Base-by-base conservation (phyloP, 129 eudicot genomes). In the Flaveria linearis region DNA sequence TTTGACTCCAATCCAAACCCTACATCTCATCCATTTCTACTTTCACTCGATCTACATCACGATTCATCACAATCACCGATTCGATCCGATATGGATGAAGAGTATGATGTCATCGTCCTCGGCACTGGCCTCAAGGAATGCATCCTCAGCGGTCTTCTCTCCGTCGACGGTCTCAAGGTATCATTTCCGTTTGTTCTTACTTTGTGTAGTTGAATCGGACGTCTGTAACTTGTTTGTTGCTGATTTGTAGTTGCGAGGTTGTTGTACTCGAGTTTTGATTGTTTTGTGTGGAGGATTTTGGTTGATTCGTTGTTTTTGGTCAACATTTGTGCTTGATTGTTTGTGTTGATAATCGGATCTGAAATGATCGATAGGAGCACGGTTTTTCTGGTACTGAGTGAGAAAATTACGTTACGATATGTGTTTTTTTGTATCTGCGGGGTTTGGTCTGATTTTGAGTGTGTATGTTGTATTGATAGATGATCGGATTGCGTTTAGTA, bases 101-200 rank as follows among this genome's bases (percentile, higher is more conserved):
- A 87, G 74, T 92, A 92, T 55, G 97, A 89, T 68, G 97, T 92
- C 51, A 79, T 92, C 5, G 97, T 92, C 39, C 87, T 92, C 3
- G 96, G 97, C 1, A 92, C 97, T 4, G 97, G 96, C 45, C 96
- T 89, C 85, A 92, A 92, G 67, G 97, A 92, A 87, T 92, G 97
- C 82, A 92, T 92, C 78, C 97, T 92, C 83, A 92, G 96, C 61
- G 97, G 97, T 85, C 92, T 92, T 46, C 96, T 92, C 55, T 92
- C 97, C 53, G 97, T 92, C 52, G 96, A 89, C 66, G 96, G 97
- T 71, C 97, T 92, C 36, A 92, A 92, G 91, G 97, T 91, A 28
- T 73, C 60, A 57, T 28, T 63, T 69, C 28, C 17, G 6, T 18
- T 52, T 33, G 16, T 68, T 30, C 13, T 12, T 3, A 57, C 75